Evolutionary conservation across 2,329 filamentous ascomycete species (phyloP), one percentile per base, ranked within the genome.

Genomic region (Exophiala sp.): DNA sequence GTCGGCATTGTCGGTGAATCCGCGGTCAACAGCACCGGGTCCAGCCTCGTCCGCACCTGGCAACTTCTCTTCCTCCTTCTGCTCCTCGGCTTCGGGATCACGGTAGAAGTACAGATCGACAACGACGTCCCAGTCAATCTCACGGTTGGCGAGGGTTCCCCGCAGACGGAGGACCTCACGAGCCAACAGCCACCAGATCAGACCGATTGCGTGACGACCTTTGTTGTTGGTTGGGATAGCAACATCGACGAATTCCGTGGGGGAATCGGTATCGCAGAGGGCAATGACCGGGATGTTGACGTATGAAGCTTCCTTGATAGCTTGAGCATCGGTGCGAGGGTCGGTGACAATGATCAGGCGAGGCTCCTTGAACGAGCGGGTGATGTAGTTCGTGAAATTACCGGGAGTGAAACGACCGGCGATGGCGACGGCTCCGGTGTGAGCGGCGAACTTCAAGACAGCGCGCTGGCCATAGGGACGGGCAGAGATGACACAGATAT

Each of bases 371-470:
- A 98, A 98, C 62, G 93, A 97, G 70, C 93, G 91, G 76, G 94
- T 98, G 86, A 98, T 98, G 86, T 98, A 98, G 85, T 98, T 98
- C 82, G 93, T 98, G 86, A 98, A 98, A 77, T 91, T 95, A 87
- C 93, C 93, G 73, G 93, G 93, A 71, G 93, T 98, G 86, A 98
- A 98, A 74, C 93, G 93, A 79, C 93, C 93, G 69, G 93, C 94
- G 70, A 98, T 98, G 74, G 93, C 87, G 69, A 89, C 87, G 69
- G 94, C 90, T 73, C 93, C 93, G 64, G 93, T 98, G 86, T 98
- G 93, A 62, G 89, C 80, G 68, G 93, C 93, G 80, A 98, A 98
- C 86, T 98, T 98, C 73, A 98, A 87, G 71, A 98, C 94, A 67
- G 93, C 91, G 78, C 93, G 91, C 83, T 98, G 93, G 64, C 93